phyloP scores from a whole-genome alignment of 495 filamentous ascomycete species.

The Aspergillus nanangensis region DNA sequence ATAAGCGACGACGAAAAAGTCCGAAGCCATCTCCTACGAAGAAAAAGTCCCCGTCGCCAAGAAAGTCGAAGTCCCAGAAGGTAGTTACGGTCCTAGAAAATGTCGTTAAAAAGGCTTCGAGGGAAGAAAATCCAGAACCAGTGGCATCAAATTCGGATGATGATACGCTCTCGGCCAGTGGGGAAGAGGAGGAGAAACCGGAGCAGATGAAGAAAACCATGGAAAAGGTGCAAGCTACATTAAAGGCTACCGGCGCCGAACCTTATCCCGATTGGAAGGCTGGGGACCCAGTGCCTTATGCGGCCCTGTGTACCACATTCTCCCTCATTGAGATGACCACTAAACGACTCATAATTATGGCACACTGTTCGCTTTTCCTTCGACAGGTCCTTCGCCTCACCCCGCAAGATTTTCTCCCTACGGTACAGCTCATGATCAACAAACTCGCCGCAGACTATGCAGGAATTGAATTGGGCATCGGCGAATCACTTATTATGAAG shows the following conservation, averaged over 20 bases:
- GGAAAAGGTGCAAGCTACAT: conserved; percentile 75
- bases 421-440: conserved; percentile 93
- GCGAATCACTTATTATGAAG: conserved; percentile 97
- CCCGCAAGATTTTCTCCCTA: conserved; percentile 80
- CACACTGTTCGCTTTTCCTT: conserved; percentile 85
- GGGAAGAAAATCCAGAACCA: conserved; percentile 32
- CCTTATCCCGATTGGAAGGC: conserved; percentile 92
- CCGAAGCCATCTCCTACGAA: conserved; percentile 13
- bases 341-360: conserved; percentile 79
- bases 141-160: conserved; percentile 38
- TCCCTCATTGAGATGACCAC: conserved; percentile 90
- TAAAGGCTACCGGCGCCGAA: conserved; percentile 63
- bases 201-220: conserved; percentile 71
- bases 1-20: conserved; percentile 33
- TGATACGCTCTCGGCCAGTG: conserved; percentile 46
- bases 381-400: conserved; percentile 90
- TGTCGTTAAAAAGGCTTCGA: conserved; percentile 28
- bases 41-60: conserved; percentile 23
- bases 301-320: conserved; percentile 90
- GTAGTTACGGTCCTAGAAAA: conserved; percentile 14
- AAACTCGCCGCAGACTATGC: conserved; percentile 96
- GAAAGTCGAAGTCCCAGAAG: conserved; percentile 21
- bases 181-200: conserved; percentile 71
- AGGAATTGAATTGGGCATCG: conserved; percentile 93
- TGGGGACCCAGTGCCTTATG: conserved; percentile 87